phyloP scores from a whole-genome alignment of 805 yeast genomes.

The Candida boidinii region DNA sequence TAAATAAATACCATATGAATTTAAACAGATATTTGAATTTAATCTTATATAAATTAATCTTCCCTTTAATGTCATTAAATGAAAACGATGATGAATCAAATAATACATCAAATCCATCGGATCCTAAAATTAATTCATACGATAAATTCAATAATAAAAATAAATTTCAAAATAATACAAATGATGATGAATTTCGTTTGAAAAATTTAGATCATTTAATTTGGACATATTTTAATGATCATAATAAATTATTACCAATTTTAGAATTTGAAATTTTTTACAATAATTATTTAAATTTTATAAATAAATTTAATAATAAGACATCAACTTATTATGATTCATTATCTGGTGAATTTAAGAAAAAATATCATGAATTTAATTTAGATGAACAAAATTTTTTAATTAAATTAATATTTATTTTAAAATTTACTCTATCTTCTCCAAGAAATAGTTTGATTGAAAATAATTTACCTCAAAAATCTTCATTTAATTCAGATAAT shows the following conservation, averaged over 20 bases:
- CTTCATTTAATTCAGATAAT: conserved; percentile 21
- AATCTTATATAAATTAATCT: conserved; percentile 23
- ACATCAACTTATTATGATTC: conserved; percentile 28
- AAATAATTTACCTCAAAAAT: too few relatives aligned
- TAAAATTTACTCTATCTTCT: conserved; percentile 38
- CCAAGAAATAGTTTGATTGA: conserved; percentile 22
- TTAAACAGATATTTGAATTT: conserved; percentile 25
- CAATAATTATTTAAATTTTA: conserved; percentile 42
- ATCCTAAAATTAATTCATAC: conserved; percentile 5
- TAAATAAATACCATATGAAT: conserved; percentile 27
- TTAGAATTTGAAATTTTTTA: conserved; percentile 45
- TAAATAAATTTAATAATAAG: conserved; percentile 26
- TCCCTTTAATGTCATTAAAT: conserved; percentile 18
- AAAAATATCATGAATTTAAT: conserved; percentile 23
- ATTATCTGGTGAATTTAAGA: conserved; percentile 33
- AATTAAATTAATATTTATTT: conserved; percentile 42
- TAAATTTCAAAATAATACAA: too few relatives aligned
- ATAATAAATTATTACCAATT: conserved; percentile 45
- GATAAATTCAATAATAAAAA: conserved; percentile 4
- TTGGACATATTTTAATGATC: conserved; percentile 40
- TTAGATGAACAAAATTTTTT: conserved; percentile 28
- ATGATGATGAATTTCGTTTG: too few relatives aligned
- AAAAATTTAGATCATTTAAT: conserved; percentile 36
- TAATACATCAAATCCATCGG: conserved; percentile 4
- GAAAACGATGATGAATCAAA: conserved; percentile 11